phyloP scores from a whole-genome alignment of 495 filamentous ascomycete species.

The Aspergillus hancockii region DNA sequence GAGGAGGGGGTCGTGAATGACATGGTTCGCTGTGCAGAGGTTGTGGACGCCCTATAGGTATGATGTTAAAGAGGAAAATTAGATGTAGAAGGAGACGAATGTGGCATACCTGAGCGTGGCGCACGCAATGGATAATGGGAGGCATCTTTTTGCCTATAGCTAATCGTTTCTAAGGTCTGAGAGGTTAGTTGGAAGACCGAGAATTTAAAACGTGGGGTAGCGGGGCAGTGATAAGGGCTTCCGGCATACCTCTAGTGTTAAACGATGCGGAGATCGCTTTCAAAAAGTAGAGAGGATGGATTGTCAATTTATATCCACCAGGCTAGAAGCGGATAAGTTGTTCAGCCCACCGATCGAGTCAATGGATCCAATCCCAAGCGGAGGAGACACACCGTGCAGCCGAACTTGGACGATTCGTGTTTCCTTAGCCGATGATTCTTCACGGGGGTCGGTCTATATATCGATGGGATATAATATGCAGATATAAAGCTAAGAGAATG shows the following conservation, averaged over 20 bases:
- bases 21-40: constrained; percentile 68
- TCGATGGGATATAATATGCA: background rate
- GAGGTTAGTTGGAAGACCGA: background rate
- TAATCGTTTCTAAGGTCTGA: background rate
- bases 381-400: constrained; percentile 2
- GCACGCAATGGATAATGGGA: constrained; percentile 53
- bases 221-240: constrained; percentile 9
- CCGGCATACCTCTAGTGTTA: background rate
- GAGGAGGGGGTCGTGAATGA: constrained; percentile 73
- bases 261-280: background rate
- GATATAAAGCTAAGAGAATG: background rate
- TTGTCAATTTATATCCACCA: background rate
- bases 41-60: constrained; percentile 80
- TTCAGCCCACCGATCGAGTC: background rate
- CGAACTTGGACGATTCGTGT: background rate
- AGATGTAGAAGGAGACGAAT: background rate
- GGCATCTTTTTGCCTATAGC: constrained; percentile 22
- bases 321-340: background rate
- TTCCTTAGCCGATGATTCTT: background rate
- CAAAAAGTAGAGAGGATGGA: background rate
- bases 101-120: constrained; percentile 52
- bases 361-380: constrained; percentile 8
- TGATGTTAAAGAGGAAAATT: constrained; percentile 1
- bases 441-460: background rate
- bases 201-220: constrained; percentile 17